Conservation (phyloP, 257 asterid genomes). For the Linaria vulgaris region DNA sequence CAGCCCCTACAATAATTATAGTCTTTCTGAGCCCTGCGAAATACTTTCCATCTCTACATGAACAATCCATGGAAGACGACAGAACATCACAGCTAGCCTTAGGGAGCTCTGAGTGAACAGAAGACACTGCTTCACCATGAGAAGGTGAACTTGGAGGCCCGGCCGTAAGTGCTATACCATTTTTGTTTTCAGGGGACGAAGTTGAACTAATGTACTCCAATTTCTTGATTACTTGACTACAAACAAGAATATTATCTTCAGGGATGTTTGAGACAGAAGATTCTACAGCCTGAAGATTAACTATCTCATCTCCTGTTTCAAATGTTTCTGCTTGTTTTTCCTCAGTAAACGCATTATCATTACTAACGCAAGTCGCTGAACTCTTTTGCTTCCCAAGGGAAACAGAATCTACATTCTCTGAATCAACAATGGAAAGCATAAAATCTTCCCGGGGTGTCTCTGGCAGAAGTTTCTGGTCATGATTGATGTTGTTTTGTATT, state of each 20-base stretch:
- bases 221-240: conserved; percentile 36
- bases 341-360: conserved; percentile 41
- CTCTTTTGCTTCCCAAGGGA: conserved; percentile 55
- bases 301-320: conserved; percentile 30
- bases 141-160: conserved; percentile 34
- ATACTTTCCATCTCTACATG: conserved; percentile 26
- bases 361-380: conserved; percentile 37
- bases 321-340: conserved; percentile 34
- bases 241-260: conserved; percentile 31
- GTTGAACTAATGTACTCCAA: conserved; percentile 31
- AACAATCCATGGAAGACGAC: conserved; percentile 27
- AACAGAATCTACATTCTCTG: conserved; percentile 69
- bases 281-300: conserved; percentile 35
- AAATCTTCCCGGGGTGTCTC: conserved; percentile 48
- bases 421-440: conserved; percentile 48
- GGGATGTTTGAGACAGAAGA: conserved; percentile 36
- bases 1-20: conserved; percentile 88
- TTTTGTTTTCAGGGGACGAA: conserved; percentile 41
- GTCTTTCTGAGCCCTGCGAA: conserved; percentile 46
- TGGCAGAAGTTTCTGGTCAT: conserved; percentile 50
- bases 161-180: conserved; percentile 30
- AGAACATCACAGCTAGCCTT: conserved; percentile 33
- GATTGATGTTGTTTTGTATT: conserved; percentile 47
- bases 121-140: conserved; percentile 33
- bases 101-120: conserved; percentile 31